Percentiles rank a stretch among this genome's conserved stretches.
phyloP scores from a whole-genome alignment of 176 grass and related monocot genomes.

The Zea mays region DNA sequence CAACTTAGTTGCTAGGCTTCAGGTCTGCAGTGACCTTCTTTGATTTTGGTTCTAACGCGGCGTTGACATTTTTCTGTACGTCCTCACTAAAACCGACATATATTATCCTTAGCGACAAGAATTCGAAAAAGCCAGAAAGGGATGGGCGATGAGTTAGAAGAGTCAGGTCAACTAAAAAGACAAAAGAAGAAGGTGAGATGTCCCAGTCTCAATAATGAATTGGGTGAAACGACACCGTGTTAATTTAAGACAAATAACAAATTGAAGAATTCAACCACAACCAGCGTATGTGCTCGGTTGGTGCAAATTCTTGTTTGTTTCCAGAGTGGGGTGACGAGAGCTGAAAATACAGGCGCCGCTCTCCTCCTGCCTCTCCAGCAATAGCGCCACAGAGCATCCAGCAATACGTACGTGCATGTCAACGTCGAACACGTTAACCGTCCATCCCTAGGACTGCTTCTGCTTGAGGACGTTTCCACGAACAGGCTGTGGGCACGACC shows the following conservation, averaged over 20 bases:
- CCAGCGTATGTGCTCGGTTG: background rate
- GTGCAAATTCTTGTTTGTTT: too few relatives aligned
- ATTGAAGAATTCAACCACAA: background rate
- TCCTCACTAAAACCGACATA: background rate
- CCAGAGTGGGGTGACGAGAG: too few relatives aligned
- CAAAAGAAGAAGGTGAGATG: background rate
- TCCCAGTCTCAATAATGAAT: too few relatives aligned
- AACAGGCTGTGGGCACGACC: background rate
- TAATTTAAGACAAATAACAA: background rate
- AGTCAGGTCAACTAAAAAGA: background rate
- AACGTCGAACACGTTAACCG: background rate
- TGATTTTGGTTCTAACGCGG: background rate
- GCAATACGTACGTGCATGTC: background rate
- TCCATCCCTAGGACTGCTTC: background rate
- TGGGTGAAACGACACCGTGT: too few relatives aligned
- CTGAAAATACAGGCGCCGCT: too few relatives aligned
- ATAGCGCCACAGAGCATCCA: too few relatives aligned
- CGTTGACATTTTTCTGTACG: background rate
- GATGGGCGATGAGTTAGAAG: background rate
- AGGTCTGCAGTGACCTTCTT: too few relatives aligned
- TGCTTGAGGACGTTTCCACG: background rate
- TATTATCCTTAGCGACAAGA: background rate
- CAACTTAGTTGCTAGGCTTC: too few relatives aligned
- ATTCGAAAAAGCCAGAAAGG: background rate
- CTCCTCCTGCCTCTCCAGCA: too few relatives aligned